Evolutionary conservation across 2,329 filamentous ascomycete species (phyloP).

Genomic region (Sarocladium oryzae): DNA sequence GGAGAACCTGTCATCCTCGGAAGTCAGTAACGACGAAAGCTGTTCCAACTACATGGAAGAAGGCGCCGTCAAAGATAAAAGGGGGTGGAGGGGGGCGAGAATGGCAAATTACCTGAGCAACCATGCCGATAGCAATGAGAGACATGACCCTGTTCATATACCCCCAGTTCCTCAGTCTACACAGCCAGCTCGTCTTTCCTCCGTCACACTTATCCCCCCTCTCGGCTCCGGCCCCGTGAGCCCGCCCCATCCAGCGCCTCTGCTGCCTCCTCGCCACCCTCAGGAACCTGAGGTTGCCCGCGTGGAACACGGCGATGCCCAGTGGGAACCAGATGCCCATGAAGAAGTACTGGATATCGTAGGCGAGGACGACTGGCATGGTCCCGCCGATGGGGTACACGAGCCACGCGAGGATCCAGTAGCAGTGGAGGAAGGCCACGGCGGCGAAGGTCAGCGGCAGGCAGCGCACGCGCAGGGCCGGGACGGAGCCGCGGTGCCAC

Average conservation of each 20-base stretch:
- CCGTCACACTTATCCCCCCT: constrained; percentile 19
- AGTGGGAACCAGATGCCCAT: constrained; percentile 54
- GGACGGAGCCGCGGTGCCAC: constrained; percentile 22
- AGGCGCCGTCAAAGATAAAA: constrained; percentile 10
- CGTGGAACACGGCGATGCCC: constrained; percentile 53
- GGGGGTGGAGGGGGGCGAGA: too few species aligned
- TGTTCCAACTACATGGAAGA: too few species aligned
- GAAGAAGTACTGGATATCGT: constrained; percentile 48
- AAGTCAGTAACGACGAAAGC: not conserved
- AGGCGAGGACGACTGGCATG: constrained; percentile 34
- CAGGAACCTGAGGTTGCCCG: constrained; percentile 46
- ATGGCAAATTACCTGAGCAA: constrained; percentile 38
- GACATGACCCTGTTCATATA: constrained; percentile 34
- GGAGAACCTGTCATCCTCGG: constrained; percentile 29
- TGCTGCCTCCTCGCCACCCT: constrained; percentile 43
- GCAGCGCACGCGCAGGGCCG: constrained; percentile 33
- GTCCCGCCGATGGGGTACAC: constrained; percentile 34
- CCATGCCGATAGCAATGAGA: constrained; percentile 40
- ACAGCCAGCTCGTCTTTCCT: constrained; percentile 24
- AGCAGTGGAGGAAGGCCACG: constrained; percentile 29
- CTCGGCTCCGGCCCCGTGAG: not conserved
- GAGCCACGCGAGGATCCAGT: constrained; percentile 35
- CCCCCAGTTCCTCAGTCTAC: constrained; percentile 28
- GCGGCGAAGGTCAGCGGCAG: constrained; percentile 28
- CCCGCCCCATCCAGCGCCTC: constrained; percentile 19